Percentiles rank a stretch among this genome's conserved stretches.
phyloP scores from a whole-genome alignment of 352 stramenopile species.

The Aphanomyces cochlioides region DNA sequence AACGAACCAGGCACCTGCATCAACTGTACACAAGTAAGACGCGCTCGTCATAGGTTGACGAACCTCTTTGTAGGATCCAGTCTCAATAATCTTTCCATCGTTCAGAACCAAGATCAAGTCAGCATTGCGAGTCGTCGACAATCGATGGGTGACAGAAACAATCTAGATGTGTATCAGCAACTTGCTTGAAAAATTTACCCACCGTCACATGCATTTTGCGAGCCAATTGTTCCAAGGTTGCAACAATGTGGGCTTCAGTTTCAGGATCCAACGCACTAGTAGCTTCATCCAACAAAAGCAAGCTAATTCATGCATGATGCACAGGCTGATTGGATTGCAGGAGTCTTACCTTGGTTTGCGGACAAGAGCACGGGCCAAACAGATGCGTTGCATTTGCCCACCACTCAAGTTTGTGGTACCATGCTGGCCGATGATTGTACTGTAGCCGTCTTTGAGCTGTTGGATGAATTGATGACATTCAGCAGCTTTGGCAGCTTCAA shows the following conservation, averaged over 20 bases:
- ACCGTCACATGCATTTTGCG: conserved; percentile 6
- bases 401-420: conserved; percentile 76
- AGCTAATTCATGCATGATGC: conserved; percentile 38
- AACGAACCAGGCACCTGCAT: not conserved
- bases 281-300: conserved; percentile 85
- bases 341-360: conserved; percentile 47
- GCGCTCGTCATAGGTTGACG: conserved; percentile 33
- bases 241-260: conserved; percentile 78
- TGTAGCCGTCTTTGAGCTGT: conserved; percentile 72
- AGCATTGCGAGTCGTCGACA: conserved; percentile 73
- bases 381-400: conserved; percentile 80
- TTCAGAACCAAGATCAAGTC: conserved; percentile 82
- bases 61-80: conserved; percentile 70
- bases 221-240: conserved; percentile 50
- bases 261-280: conserved; percentile 77
- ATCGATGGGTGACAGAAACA: conserved; percentile 61
- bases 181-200: too few relatives aligned
- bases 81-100: conserved; percentile 64
- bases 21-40: not conserved
- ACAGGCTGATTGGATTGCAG: conserved; percentile 64
- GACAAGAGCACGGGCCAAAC: conserved; percentile 69
- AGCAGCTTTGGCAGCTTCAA: conserved; percentile 66
- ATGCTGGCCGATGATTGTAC: conserved; percentile 55
- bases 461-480: conserved; percentile 78
- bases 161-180: not conserved